Evolutionary conservation across 2,329 filamentous ascomycete species (phyloP).

Genomic region (Cryphonectria naterciae): DNA sequence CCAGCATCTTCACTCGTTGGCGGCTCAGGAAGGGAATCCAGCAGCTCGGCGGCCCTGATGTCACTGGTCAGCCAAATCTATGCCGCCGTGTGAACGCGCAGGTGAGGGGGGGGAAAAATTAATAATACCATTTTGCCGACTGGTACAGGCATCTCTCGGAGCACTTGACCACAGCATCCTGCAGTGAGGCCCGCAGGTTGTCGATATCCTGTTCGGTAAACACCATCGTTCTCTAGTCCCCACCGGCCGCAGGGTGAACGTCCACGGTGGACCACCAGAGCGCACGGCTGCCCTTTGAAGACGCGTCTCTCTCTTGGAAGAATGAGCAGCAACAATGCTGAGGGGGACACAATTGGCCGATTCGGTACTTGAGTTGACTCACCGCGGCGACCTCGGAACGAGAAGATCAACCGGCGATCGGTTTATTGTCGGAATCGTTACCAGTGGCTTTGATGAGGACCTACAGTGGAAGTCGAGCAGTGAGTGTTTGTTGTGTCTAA

Average conservation of each 20-base stretch:
- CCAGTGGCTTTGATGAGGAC: background rate
- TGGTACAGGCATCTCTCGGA: conserved; percentile 95
- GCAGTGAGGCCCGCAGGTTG: conserved; percentile 74
- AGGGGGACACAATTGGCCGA: background rate
- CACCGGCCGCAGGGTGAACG: background rate
- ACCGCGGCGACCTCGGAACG: background rate
- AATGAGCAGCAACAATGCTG: background rate
- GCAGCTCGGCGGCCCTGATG: conserved; percentile 86
- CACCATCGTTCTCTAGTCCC: conserved; percentile 46
- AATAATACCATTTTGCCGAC: conserved; percentile 84
- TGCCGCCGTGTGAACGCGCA: background rate
- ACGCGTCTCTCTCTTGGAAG: background rate
- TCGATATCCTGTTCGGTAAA: conserved; percentile 60
- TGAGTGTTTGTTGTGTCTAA: too few species aligned
- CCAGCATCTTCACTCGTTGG: conserved; percentile 51
- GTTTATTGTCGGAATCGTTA: background rate
- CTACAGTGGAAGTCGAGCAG: background rate
- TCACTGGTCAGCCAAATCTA: conserved; percentile 2
- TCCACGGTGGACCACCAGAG: background rate
- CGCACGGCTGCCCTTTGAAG: background rate
- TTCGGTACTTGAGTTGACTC: background rate
- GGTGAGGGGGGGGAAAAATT: too few species aligned
- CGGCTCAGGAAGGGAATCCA: conserved; percentile 75
- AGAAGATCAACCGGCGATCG: background rate
- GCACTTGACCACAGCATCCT: conserved; percentile 86